Evolutionary conservation across 73 alveolate species (phyloP), one percentile per base, ranked within the genome.

Genomic region (Durusdinium trenchii): DNA sequence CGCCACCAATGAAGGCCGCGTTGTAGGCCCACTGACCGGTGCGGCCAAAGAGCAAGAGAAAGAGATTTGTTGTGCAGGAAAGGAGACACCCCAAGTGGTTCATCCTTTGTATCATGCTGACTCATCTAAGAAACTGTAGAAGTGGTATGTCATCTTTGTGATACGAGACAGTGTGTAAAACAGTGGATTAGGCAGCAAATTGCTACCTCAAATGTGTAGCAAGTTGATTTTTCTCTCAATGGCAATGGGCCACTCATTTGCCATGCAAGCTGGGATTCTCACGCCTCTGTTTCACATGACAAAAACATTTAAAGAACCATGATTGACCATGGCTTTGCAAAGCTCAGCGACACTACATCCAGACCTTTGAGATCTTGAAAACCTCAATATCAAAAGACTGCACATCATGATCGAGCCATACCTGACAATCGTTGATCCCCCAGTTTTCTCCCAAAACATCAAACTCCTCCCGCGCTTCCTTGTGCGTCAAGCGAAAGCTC

Each of bases 1-100:
- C 93, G 51, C 93, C 93, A 4, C n/a, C 32, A 35, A 83, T n/a
- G 75, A 83, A 83, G 75, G 93, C 93, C 32, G 93, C 62, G 26
- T 83, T 83, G 93, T 83, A 83, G 3, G 93, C 93, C 50, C 47
- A 18, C 93, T 83, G 73, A 48, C 93, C 32, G 52, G 64, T 20
- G 64, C 64, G 9, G 9, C 20, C 64, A 20, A 9, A 9, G 20
- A 9, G 64, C 20, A 12, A 12, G 64, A 54, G 28, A 54, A 20
- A 9, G 64, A 54, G 20, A 20, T 9, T 9, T 20, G 28, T 9
- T 54, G 64, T 54, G 64, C 20, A 12, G 64, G 9, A 9, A 20
- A 20, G 28, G 64, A 54, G 9, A 54, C 20, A n/a, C n/a, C n/a
- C n/a, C n/a, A n/a, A n/a, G n/a, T n/a, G n/a, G n/a, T n/a, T n/a